These are phyloP conservation scores for Phenoliferia sp. DNA, from an alignment of 1,284 basidiomycete genomes.

Conservation along the genomic window DNA sequence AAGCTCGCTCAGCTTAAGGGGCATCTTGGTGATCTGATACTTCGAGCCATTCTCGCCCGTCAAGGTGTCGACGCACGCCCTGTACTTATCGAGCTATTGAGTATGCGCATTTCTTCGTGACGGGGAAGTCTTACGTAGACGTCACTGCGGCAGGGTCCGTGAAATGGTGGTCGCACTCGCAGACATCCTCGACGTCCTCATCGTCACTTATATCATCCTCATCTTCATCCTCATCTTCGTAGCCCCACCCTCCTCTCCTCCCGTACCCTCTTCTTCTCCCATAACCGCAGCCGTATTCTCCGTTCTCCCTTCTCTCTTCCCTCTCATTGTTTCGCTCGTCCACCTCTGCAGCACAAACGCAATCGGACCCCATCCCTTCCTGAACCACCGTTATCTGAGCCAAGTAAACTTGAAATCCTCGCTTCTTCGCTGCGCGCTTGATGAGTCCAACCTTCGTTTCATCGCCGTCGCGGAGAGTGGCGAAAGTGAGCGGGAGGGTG, in stretches of 20 bases:
- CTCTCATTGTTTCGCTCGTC: conserved; percentile 11
- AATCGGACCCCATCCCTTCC: not conserved
- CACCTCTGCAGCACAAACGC: not conserved
- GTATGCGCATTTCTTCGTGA: too few relatives aligned
- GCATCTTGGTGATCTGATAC: too few relatives aligned
- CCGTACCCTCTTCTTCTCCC: not conserved
- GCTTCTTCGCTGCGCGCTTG: not conserved
- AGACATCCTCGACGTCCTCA: not conserved
- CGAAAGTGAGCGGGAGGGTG: not conserved
- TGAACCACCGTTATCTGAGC: not conserved
- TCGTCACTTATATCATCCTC: conserved; percentile 2
- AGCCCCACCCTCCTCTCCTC: not conserved
- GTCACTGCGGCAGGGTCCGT: not conserved
- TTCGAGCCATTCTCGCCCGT: too few relatives aligned
- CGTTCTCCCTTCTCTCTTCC: conserved; percentile 23
- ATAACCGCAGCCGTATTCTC: conserved; percentile 9
- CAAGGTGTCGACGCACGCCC: too few relatives aligned
- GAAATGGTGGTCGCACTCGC: not conserved
- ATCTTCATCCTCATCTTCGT: conserved; percentile 11
- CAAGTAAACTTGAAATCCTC: not conserved
- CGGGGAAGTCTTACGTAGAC: not conserved
- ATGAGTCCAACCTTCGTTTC: not conserved
- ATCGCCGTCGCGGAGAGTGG: not conserved
- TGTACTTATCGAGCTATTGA: too few relatives aligned
- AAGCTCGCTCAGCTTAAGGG: too few relatives aligned